Evolutionary conservation across 2,329 filamentous ascomycete species (phyloP), one percentile per base, ranked within the genome.

Genomic region (Tolypocladium inflatum): DNA sequence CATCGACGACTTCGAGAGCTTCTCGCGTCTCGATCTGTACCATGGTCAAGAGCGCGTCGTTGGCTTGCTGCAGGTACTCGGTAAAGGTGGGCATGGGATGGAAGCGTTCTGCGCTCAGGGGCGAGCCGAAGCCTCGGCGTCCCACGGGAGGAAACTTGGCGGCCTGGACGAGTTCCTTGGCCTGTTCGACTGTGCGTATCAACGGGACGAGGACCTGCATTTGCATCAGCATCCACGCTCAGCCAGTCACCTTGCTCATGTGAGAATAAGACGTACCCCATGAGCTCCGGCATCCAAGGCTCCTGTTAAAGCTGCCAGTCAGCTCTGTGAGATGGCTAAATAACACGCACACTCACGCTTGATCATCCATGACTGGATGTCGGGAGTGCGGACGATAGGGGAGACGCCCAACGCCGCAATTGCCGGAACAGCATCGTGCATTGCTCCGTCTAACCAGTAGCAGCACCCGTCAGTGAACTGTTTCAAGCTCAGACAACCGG

Each of bases 21-120:
- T 86, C 84, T 60, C 75, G 74, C 0, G 85, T 87, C 72, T 88
- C 85, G 56, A 88, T 87, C 68, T 88, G 85, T 13, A 87, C 82
- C 72, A 87, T 85, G 19, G 82, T 86, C 59, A 88, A 67, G 26
- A 88, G 74, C 37, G 70, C 63, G 56, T 79, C 72, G 60, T 81
- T 80, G 51, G 79, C 79, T 45, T 76, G 72, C 60, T 76, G 71
- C 63, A 81, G 74, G 59, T 81, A 81, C 56, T 80, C 74, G 3
- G 75, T 76, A 23, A 76, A 75, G 7, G 69, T 74, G 11, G 77
- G 71, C 19, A 73, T 72, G 55, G 76, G 75, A 26, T 67, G 71
- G 63, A 79, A 78, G 39, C 74, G 72, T 48, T 71, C 71, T 2
- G 68, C 63, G 10, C 77, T 75, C 60, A 80, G 76, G 37, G 78